Evolutionary conservation across 768 basidiomycete genomes (phyloP), one percentile per base, ranked within the genome.

Genomic region (Ramaria sp.): DNA sequence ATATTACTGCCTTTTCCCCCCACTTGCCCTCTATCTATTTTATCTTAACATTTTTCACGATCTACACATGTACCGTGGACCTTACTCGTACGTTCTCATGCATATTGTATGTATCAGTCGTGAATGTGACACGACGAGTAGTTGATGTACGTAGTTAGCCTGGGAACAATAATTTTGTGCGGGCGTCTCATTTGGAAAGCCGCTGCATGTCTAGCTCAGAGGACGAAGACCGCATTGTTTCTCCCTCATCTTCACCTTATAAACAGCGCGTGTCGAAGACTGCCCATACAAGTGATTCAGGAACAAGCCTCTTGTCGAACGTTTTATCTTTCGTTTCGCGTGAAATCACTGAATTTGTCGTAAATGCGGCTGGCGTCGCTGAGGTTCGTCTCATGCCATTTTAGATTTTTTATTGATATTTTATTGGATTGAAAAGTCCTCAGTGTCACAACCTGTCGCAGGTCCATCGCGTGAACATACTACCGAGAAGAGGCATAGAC

Each of bases 261-360:
- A 34, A 12, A 32, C 34, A 28, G 20, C 20, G 36, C 53, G 43
- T 25, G 27, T 36, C 27, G 13, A 13, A 30, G 13, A 16, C n/a
- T 10, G 16, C n/a, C 20, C 48, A 36, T 39, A n/a, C 18, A 24
- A 27, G 32, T 53, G 36, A 15, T 27, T 25, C 57, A 25, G 20
- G 10, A 27, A 28, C 27, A 22, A 78, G 82, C 39, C 61, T 84
- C 2, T 60, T 86, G 20, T 78, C 81, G 0, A 79, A 78, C 58
- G 82, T 88, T 4, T 73, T 88, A 59, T 75, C 69, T 64, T 86
- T 81, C 63, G 77, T 90, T 4, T 78, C 85, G 10, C 73, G 78
- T 48, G 87, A 90, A 64, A 62, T 88, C 36, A 79, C 79, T 44
- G 79, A 80, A 10, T 89, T 90, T 64, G 73, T 88, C 24, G 67